Evolutionary conservation across 225 moss, liverwort and hornwort species (phyloP).

Genomic region (Ulota crispa): DNA sequence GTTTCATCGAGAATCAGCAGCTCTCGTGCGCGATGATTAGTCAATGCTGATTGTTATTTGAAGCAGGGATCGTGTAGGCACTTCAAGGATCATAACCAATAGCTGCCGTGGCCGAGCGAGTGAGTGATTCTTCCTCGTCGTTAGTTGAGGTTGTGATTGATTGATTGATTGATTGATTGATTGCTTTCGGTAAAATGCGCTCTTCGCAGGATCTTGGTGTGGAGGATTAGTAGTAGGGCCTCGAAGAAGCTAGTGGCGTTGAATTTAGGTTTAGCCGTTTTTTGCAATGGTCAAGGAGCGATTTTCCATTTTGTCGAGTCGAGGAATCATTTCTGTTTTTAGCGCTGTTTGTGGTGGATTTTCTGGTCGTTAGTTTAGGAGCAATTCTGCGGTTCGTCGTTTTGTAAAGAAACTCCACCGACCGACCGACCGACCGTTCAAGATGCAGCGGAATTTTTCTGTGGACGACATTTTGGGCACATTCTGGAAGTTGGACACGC

Average conservation of each 20-base stretch:
- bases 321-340: background rate
- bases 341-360: background rate
- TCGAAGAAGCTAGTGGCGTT: background rate
- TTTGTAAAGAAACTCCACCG: background rate
- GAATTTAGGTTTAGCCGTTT: conserved; percentile 24
- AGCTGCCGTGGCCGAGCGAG: background rate
- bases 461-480: conserved; percentile 64
- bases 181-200: background rate
- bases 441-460: conserved; percentile 60
- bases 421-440: background rate
- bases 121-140: background rate
- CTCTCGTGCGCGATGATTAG: conserved; percentile 13
- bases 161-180: conserved; percentile 7
- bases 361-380: background rate
- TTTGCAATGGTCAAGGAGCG: background rate
- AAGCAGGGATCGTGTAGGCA: background rate
- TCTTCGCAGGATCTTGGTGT: background rate
- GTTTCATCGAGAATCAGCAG: background rate
- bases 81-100: background rate
- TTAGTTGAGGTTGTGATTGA: background rate
- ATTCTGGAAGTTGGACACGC: conserved; percentile 64
- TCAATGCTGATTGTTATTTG: conserved; percentile 24
- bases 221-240: background rate
- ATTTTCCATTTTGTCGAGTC: background rate
- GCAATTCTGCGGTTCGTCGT: background rate